Percentiles rank a stretch among this genome's conserved stretches.
These are phyloP conservation scores for Abrus pulchellus DNA, from an alignment of 306 rosid species.

Conservation along the genomic window DNA sequence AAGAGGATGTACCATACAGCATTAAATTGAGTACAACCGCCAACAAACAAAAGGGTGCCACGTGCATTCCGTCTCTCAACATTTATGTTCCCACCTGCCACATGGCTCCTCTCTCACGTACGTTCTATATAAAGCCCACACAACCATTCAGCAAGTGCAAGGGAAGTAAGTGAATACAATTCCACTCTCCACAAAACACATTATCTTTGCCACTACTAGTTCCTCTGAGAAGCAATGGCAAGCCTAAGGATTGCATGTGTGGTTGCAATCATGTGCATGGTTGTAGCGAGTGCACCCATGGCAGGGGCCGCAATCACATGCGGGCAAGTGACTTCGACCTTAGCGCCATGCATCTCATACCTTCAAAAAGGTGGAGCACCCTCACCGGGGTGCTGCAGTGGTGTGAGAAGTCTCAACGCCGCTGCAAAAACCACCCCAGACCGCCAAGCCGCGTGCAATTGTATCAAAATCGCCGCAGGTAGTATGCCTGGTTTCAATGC, in stretches of 20 bases:
- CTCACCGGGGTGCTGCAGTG: slow-evolving; percentile 29
- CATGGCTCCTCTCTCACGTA: not conserved
- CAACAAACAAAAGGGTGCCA: not conserved
- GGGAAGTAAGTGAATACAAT: no score
- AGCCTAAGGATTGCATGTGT: slow-evolving; percentile 42
- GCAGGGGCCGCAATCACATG: slow-evolving; percentile 59
- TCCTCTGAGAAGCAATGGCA: not conserved
- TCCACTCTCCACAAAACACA: no score
- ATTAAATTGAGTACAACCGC: slow-evolving; percentile 25
- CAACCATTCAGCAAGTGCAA: no score
- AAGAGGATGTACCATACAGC: not conserved
- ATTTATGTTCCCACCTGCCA: not conserved
- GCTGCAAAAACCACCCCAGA: slow-evolving; percentile 41
- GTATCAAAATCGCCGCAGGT: slow-evolving; percentile 55
- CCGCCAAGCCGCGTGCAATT: slow-evolving; percentile 50
- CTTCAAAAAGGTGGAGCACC: not conserved
- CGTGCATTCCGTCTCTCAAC: not conserved
- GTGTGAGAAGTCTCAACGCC: slow-evolving; percentile 23
- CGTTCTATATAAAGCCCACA: slow-evolving; percentile 20
- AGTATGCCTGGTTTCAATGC: not conserved
- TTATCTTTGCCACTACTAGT: no score
- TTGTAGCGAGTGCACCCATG: slow-evolving; percentile 45
- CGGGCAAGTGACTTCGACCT: not conserved
- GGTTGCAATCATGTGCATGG: slow-evolving; percentile 43
- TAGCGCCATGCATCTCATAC: slow-evolving; percentile 38